Base-by-base conservation (phyloP, 1,284 basidiomycete genomes). In the Tremellales sp. region DNA sequence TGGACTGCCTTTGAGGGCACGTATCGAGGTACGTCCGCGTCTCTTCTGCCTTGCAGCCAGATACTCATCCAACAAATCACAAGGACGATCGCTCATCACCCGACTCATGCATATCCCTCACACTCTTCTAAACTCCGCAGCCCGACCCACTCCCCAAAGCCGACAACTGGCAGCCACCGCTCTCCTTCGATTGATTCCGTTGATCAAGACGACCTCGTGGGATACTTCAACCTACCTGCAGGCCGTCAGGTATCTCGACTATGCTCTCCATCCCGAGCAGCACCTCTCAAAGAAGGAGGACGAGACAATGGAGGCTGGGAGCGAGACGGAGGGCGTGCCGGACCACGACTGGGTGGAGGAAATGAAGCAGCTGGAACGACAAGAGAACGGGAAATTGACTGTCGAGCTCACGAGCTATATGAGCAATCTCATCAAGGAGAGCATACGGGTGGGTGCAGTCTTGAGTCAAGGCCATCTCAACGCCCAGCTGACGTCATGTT, bases 371-470 rank as follows among this genome's bases (percentile, higher is more conserved):
- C 33, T 48, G 9, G 60, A 56, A 24, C 53, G 55, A 54, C 62
- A 56, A 28, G 65, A 70, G 38, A 39, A 28, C 14, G 43, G 48
- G n/a, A 56, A 54, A 34, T 52, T 69, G 43, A 56, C 52, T 24
- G 63, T 71, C 9, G 69, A 71, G 50, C 53, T 70, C 22, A 61
- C 57, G 39, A 66, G 66, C 8, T 71, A 70, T 51, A 56, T 67
- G 53, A 63, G 61, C 46, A 71, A 69, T 46, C 54, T 71, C 22
- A 70, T 70, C 59, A 69, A 66, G 42, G 68, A 71, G 56, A 64
- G 60, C 47, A 71, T 71, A 25, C 40, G 68, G 24, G 68, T 71
- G 51, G 56, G 68, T 54, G 5, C 1, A 2, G 3, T 16, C 27
- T 28, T 19, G 3, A n/a, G 18, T 16, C 10, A 31, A 31, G 29